A percentile compares a stretch with the other conserved stretches of the same genome.
phyloP scores from a whole-genome alignment of 1,284 basidiomycete species.

The Ceratobasidium sp. region DNA sequence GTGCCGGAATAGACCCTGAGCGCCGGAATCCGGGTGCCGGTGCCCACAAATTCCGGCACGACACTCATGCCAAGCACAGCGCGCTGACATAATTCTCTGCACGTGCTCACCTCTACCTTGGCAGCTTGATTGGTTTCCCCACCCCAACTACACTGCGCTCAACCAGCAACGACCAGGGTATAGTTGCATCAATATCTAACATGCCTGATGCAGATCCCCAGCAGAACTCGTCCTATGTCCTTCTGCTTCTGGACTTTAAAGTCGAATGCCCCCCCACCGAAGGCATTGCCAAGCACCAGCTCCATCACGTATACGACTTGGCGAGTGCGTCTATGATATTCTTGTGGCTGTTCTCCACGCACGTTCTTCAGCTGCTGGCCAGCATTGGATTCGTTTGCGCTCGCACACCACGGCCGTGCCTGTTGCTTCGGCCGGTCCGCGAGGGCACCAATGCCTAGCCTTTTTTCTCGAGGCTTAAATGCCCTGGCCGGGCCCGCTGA shows the following conservation, averaged over 20 bases:
- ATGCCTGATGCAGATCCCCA: neutral
- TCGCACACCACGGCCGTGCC: conserved; percentile 31
- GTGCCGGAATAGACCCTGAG: too few relatives aligned
- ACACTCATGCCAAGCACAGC: neutral
- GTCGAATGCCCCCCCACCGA: neutral
- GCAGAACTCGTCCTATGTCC: neutral
- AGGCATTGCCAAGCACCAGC: neutral
- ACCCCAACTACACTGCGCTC: neutral
- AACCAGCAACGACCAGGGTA: neutral
- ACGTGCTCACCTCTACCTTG: conserved; percentile 16
- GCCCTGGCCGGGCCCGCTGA: neutral
- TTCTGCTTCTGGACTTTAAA: neutral
- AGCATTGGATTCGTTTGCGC: conserved; percentile 12
- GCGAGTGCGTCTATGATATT: neutral
- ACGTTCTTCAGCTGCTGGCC: conserved; percentile 39
- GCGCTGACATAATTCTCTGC: conserved; percentile 16
- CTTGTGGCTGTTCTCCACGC: conserved; percentile 8
- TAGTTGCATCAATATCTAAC: neutral
- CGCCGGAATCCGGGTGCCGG: too few relatives aligned
- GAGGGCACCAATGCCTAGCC: conserved; percentile 36
- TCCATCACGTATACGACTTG: neutral
- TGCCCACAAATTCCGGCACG: too few relatives aligned
- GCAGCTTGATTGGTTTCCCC: neutral
- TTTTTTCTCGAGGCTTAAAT: conserved; percentile 28
- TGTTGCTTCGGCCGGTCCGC: conserved; percentile 39